Conservation (phyloP, 441 rosid species). For the Brassica hybrid region DNA sequence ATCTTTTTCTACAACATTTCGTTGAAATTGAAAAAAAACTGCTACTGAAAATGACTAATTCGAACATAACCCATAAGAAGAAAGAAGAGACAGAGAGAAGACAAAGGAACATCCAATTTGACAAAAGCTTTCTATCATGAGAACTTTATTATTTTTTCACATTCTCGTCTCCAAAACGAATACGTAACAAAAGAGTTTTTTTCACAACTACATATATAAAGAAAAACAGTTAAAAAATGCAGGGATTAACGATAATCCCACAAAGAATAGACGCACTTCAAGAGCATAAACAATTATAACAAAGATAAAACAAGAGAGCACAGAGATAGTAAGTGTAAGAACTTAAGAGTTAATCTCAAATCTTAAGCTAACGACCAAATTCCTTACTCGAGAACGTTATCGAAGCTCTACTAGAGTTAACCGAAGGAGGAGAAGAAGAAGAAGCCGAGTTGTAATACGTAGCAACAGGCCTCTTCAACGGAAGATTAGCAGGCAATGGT, state of each 20-base stretch:
- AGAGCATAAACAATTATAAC: not conserved
- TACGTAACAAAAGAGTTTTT: not conserved
- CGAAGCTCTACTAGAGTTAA: slow-evolving; percentile 10
- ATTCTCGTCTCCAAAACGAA: not conserved
- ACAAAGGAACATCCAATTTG: slow-evolving; percentile 6
- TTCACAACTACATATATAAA: not conserved
- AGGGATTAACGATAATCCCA: not conserved
- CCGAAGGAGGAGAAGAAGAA: slow-evolving; percentile 27
- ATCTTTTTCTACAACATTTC: not conserved
- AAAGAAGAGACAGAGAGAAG: not conserved
- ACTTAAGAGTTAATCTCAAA: not conserved
- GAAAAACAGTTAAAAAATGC: not conserved
- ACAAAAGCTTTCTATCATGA: slow-evolving; percentile 4
- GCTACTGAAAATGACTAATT: not conserved
- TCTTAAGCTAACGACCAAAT: slow-evolving; percentile 28
- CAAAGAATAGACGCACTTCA: not conserved
- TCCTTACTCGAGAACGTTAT: slow-evolving; percentile 25
- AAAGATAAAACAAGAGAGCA: not conserved
- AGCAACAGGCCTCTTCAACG: slow-evolving; percentile 51
- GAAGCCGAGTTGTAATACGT: slow-evolving; percentile 39
- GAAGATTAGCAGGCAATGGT: slow-evolving; percentile 47
- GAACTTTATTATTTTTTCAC: not conserved
- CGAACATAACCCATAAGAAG: not conserved
- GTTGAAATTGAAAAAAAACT: not conserved
- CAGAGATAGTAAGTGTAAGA: not conserved